Evolutionary conservation across 768 basidiomycete genomes (phyloP).

Genomic region (Peribolospora kevripleyi): DNA sequence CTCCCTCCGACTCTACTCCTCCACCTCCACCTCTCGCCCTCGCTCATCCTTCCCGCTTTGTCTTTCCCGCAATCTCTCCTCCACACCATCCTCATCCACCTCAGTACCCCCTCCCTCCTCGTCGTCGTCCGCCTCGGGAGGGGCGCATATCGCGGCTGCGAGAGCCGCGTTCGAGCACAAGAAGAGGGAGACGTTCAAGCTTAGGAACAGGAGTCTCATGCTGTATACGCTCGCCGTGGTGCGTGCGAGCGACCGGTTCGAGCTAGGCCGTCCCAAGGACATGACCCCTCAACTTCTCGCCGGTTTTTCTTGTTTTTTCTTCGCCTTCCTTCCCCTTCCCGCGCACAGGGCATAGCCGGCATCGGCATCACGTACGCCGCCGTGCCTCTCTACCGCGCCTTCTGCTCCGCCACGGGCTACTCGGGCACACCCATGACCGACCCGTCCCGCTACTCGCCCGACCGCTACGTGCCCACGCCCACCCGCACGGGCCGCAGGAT

Average conservation of each 20-base stretch:
- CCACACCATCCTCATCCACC: neutral
- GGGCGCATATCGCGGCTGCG: neutral
- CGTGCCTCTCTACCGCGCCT: conserved; percentile 89
- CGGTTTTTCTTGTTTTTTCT: conserved; percentile 1
- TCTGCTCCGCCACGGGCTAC: conserved; percentile 93
- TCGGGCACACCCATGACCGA: conserved; percentile 75
- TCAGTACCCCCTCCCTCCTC: neutral
- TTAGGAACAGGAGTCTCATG: conserved; percentile 40
- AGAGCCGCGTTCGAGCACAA: neutral
- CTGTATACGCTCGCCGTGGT: conserved; percentile 71
- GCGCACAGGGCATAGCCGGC: conserved; percentile 41
- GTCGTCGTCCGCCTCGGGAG: neutral
- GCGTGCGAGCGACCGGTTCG: conserved; percentile 16
- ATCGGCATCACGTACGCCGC: conserved; percentile 85
- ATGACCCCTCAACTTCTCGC: neutral
- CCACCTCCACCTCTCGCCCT: neutral
- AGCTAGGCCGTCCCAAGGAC: neutral
- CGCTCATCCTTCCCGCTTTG: neutral
- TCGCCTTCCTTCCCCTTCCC: no score
- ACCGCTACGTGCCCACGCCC: conserved; percentile 18
- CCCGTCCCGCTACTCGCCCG: conserved; percentile 36
- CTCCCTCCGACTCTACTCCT: no score
- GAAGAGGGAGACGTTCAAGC: neutral
- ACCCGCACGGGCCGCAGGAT: conserved; percentile 29
- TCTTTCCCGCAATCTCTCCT: neutral